These are phyloP conservation scores for Logfia minima DNA, from an alignment of 129 eudicot species.

Conservation along the genomic window DNA sequence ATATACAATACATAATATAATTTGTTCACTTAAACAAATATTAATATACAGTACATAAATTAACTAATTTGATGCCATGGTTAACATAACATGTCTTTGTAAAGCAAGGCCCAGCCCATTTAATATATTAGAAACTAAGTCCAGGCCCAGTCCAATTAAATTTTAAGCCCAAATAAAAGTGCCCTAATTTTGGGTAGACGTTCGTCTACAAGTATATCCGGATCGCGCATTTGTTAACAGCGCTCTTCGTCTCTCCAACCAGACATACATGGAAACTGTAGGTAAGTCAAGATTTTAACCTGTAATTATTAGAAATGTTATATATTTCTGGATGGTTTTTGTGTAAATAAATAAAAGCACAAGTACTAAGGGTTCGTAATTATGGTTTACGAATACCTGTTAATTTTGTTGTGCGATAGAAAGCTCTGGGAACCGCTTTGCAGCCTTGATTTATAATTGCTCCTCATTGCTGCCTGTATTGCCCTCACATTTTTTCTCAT, in stretches of 20 bases:
- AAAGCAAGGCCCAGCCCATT: neutral
- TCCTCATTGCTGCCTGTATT: constrained; percentile 41
- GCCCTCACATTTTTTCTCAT: constrained; percentile 25
- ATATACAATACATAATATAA: too few relatives aligned
- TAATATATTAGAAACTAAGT: neutral
- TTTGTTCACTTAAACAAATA: too few relatives aligned
- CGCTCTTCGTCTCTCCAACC: neutral
- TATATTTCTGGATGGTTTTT: neutral
- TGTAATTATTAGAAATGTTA: too few relatives aligned
- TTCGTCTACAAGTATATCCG: constrained; percentile 19
- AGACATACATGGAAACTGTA: neutral
- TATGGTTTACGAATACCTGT: constrained; percentile 31
- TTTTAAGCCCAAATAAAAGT: constrained; percentile 19
- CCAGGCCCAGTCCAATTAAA: constrained; percentile 10
- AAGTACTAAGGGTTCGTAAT: constrained; percentile 39
- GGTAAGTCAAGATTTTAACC: neutral
- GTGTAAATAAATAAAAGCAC: constrained; percentile 2
- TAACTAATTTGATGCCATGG: too few relatives aligned
- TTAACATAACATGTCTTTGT: neutral
- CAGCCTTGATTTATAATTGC: constrained; percentile 30
- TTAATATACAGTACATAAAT: too few relatives aligned
- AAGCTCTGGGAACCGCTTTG: constrained; percentile 43
- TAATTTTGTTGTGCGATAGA: constrained; percentile 33
- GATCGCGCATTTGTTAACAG: neutral
- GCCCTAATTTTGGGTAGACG: constrained; percentile 23